Evolutionary conservation across 2,329 filamentous ascomycete species (phyloP).

Genomic region (Ophiostoma triangulosporum): DNA sequence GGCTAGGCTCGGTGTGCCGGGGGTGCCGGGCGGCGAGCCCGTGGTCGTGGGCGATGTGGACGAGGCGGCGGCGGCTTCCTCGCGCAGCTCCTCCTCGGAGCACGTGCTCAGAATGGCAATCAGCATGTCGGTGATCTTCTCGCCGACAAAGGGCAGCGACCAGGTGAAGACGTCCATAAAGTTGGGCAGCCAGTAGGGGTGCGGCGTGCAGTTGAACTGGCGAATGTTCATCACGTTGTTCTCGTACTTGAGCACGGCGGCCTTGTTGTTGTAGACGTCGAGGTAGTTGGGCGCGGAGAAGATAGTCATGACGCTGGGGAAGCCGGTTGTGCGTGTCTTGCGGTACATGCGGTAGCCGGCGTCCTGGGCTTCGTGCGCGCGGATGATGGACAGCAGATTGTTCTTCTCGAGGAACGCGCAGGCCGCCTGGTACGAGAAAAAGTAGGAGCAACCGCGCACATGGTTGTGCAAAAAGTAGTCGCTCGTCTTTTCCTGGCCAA

Average conservation of each 20-base stretch:
- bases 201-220: conserved; percentile 98
- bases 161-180: conserved; percentile 99
- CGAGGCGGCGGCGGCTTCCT: conserved; percentile 60
- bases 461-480: conserved; percentile 98
- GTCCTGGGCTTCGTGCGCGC: conserved; percentile 96
- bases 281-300: conserved; percentile 98
- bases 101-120: conserved; percentile 97
- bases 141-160: conserved; percentile 95
- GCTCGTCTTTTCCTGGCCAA: conserved; percentile 95
- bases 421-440: conserved; percentile 95
- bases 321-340: conserved; percentile 94
- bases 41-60: conserved; percentile 46
- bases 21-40: conserved; percentile 55
- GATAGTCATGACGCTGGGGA: conserved; percentile 99
- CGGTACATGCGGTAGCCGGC: conserved; percentile 98
- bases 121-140: conserved; percentile 99
- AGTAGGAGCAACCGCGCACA: conserved; percentile 95
- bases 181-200: conserved; percentile 98
- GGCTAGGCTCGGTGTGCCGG: conserved; percentile 13
- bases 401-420: conserved; percentile 99
- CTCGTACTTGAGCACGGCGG: conserved; percentile 95
- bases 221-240: conserved; percentile 99
- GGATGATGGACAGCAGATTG: conserved; percentile 91
- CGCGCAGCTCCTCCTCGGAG: conserved; percentile 95
- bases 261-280: conserved; percentile 99